Evolutionary conservation across 495 filamentous ascomycete genomes (phyloP).

Genomic region (Oidiodendron maius): DNA sequence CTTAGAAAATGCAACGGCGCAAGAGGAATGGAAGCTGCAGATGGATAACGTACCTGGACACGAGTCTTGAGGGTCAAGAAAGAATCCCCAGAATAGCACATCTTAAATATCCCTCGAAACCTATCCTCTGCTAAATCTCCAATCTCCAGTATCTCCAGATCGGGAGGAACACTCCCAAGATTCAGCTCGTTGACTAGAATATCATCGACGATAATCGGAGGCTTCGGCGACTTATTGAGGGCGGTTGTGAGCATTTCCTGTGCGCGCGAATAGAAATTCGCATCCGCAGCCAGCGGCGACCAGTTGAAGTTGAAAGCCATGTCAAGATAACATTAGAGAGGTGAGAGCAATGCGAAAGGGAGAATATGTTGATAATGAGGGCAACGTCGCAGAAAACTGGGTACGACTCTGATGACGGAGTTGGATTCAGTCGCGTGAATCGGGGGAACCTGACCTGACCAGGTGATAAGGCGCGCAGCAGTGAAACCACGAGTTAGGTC

Average conservation of each 20-base stretch:
- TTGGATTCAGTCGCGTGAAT: constrained; percentile 16
- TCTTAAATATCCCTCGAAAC: constrained; percentile 97
- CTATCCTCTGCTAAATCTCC: constrained; percentile 95
- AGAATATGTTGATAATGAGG: too few species aligned
- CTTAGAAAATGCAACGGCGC: background rate
- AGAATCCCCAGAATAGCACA: constrained; percentile 94
- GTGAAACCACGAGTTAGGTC: constrained; percentile 9
- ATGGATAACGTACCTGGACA: constrained; percentile 59
- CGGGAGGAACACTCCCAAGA: constrained; percentile 83
- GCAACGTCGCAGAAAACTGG: too few species aligned
- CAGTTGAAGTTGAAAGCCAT: constrained; percentile 99
- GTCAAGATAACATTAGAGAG: constrained; percentile 32
- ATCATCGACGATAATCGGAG: constrained; percentile 98
- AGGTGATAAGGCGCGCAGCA: constrained; percentile 15
- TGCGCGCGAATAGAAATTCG: constrained; percentile 80
- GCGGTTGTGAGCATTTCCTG: constrained; percentile 91
- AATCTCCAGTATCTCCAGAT: constrained; percentile 94
- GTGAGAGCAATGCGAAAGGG: too few species aligned
- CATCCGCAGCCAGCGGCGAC: constrained; percentile 95
- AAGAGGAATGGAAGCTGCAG: constrained; percentile 1
- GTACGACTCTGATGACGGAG: background rate
- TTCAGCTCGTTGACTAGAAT: constrained; percentile 98
- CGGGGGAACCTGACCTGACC: constrained; percentile 11
- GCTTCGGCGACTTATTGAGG: constrained; percentile 96
- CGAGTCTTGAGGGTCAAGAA: constrained; percentile 89